phyloP scores from a whole-genome alignment of 2,329 filamentous ascomycete species.

The Cladosporium sp. region DNA sequence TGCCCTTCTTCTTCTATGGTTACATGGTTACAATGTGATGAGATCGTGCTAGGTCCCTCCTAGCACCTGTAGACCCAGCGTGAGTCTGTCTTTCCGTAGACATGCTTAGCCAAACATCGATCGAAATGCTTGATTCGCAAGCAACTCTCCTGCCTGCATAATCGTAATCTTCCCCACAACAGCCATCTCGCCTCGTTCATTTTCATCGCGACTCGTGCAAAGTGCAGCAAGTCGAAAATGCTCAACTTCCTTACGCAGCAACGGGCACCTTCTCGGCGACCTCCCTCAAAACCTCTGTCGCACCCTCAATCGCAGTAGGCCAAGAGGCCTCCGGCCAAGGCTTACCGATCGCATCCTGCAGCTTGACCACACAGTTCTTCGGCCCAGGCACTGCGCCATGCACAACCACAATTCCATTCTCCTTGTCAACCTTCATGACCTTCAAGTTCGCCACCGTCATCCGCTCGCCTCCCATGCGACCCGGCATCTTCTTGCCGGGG shows the following conservation, averaged over 20 bases:
- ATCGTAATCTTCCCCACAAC: neutral
- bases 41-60: neutral
- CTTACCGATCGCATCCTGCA: constrained; percentile 92
- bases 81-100: neutral
- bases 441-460: constrained; percentile 90
- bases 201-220: neutral
- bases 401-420: constrained; percentile 84
- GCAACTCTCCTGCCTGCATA: neutral
- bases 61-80: neutral
- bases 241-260: constrained; percentile 1
- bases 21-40: constrained; percentile 12
- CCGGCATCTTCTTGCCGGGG: constrained; percentile 97
- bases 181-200: neutral
- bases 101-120: neutral
- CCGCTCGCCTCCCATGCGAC: constrained; percentile 86
- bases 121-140: neutral
- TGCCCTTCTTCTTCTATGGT: neutral
- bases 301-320: constrained; percentile 8
- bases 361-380: constrained; percentile 78
- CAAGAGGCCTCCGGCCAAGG: constrained; percentile 58
- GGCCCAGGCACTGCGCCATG: constrained; percentile 86
- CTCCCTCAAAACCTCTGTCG: constrained; percentile 10
- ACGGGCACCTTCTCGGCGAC: constrained; percentile 14
- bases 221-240: neutral
- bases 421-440: constrained; percentile 82